Evolutionary conservation across 176 grass and related monocot genomes (phyloP), one percentile per base, ranked within the genome.

Genomic region (Coix lacrymajobi): DNA sequence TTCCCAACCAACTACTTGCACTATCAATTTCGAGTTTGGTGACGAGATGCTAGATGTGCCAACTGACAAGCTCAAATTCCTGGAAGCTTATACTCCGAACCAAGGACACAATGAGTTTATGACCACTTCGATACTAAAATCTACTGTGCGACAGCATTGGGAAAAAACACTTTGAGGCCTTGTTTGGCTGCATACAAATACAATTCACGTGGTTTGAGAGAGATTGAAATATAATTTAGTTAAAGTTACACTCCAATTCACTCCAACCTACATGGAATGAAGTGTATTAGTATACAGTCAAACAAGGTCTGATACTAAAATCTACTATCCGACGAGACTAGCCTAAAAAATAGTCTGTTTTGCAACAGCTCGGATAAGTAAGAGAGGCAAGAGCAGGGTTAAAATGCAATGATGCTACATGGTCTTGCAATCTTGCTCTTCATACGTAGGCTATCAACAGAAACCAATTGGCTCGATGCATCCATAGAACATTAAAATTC

Each of bases 11-110:
- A 66, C 33, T 36, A 48, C 45, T 24, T 69, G 36, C 34, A 40
- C n/a, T 69, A 49, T 38, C 20, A 10, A 32, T 17, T 40, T 88
- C 5, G 3, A 75, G 68, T 69, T 75, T 83, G 80, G 70, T 44
- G 58, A 74, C 43, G 40, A 79, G 16, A 79, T 44, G 24, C 19
- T 20, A 8, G 16, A 62, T 78, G 15, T 39, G 25, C 34, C 34
- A n/a, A 46, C 20, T 32, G 16, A 12, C 15, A 29, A 38, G 4
- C 13, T 57, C 16, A 45, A 0, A 17, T 46, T 85, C 0, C 26
- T 44, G 9, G 17, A 48, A 57, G 19, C 41, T 31, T 84, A 58
- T 16, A 44, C 37, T 79, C 29, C 22, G 9, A 38, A 20, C 24
- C 51, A 76, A 58, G 73, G 20, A 58, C 36, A n/a, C 20, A 24